Base-by-base conservation (phyloP, 768 basidiomycete genomes). In the Lactarius evosmus region DNA sequence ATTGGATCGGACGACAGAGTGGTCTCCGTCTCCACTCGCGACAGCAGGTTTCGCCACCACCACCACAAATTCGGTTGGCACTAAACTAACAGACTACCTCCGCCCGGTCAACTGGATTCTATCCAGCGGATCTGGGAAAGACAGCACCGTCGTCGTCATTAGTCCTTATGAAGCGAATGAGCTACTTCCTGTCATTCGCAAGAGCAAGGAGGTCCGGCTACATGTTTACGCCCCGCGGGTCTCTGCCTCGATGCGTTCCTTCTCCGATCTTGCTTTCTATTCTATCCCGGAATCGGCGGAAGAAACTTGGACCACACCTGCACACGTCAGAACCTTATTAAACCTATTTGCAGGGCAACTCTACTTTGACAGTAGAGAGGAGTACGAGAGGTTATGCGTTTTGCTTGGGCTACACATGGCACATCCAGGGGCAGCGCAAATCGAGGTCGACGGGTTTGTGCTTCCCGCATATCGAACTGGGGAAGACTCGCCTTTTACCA, bases 341-440 rank as follows among this genome's bases (percentile, higher is more conserved):
- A 56, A 60, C 44, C 32, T 65, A 4, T 67, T 58, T 5, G 55
- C 63, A 17, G 66, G 66, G 1, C 63, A 67, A 34, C 66, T 67
- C 5, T 67, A 60, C 59, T 60, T 67, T 2, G 66, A 67, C 27
- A 56, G 22, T n/a, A 55, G 38, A 52, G 56, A 55, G 32, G 63
- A 60, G 25, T 67, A 67, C 22, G 56, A 51, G 36, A 56, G 46
- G 41, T 16, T 58, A 9, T 67, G 66, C 59, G 41, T 25, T 9
- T 34, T 65, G 12, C 63, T 67, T 22, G 66, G 58, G 3, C 29
- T 66, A n/a, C 27, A 34, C 4, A 58, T 66, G 61, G 64, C 60
- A 27, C 61, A 62, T 52, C 61, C 61, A 2, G 61, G 32, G 7
- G 51, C 61, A 3, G 29, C 19, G 33, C 30, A 27, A n/a, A 38